A percentile compares a stretch with the other conserved stretches of the same genome.
phyloP scores from a whole-genome alignment of 768 basidiomycete genomes.

The Inosperma sp. region DNA sequence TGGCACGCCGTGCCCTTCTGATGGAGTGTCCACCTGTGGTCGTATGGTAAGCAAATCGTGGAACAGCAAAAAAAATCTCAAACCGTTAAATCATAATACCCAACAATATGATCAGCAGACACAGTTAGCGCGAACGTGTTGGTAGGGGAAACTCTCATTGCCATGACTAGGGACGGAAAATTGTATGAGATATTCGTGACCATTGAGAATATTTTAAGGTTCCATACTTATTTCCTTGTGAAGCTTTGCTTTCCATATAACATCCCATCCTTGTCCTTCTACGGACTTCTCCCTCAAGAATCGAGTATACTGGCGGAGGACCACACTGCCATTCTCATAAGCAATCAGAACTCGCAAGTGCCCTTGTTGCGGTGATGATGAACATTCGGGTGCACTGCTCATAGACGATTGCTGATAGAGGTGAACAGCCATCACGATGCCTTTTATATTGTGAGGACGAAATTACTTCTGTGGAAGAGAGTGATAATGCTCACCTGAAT shows the following conservation, averaged over 20 bases:
- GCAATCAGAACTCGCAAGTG: constrained; percentile 60
- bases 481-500: constrained; percentile 44
- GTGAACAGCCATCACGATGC: constrained; percentile 87
- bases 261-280: constrained; percentile 71
- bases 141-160: constrained; percentile 64
- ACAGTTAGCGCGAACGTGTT: constrained; percentile 66
- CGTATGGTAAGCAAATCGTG: not conserved
- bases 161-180: constrained; percentile 59
- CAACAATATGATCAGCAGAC: constrained; percentile 79
- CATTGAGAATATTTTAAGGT: not conserved
- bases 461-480: not conserved
- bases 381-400: constrained; percentile 18
- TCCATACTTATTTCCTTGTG: constrained; percentile 70
- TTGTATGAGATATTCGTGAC: constrained; percentile 21
- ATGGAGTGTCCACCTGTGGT: constrained; percentile 15
- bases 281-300: constrained; percentile 46
- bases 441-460: constrained; percentile 33
- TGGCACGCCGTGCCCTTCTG: constrained; percentile 27
- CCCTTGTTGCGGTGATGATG: constrained; percentile 33
- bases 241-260: constrained; percentile 58
- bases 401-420: constrained; percentile 39
- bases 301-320: constrained; percentile 50
- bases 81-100: constrained; percentile 58
- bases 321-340: constrained; percentile 89
- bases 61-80: not conserved